These are phyloP conservation scores for Sclerotinia minor DNA, from an alignment of 2,329 filamentous ascomycete species.

Conservation along the genomic window DNA sequence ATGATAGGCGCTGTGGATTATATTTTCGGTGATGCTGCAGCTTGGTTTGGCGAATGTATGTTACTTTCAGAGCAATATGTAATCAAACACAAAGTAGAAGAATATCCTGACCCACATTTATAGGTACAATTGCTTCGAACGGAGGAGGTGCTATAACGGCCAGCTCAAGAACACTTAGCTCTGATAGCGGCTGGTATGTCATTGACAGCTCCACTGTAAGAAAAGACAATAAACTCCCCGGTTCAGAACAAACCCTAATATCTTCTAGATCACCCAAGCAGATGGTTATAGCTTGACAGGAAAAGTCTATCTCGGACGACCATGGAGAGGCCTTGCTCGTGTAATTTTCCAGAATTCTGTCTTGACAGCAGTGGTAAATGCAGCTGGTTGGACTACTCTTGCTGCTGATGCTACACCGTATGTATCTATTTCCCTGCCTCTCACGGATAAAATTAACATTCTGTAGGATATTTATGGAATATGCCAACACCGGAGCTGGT, in stretches of 20 bases:
- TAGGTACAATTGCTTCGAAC: conserved; percentile 17
- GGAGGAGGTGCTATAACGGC: conserved; percentile 19
- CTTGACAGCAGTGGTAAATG: conserved; percentile 51
- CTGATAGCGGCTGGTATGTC: conserved; percentile 9
- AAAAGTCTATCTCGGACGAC: conserved; percentile 52
- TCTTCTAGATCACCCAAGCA: conserved; percentile 28
- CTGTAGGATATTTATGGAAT: conserved; percentile 16
- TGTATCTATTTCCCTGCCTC: not conserved
- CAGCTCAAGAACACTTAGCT: not conserved
- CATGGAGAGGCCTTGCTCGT: conserved; percentile 50
- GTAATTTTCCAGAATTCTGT: conserved; percentile 52
- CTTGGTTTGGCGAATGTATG: conserved; percentile 23
- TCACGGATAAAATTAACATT: not conserved
- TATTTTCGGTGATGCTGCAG: conserved; percentile 17
- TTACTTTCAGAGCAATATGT: not conserved
- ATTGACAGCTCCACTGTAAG: conserved; percentile 17
- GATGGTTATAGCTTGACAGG: conserved; percentile 36
- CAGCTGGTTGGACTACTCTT: conserved; percentile 48
- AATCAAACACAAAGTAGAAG: not conserved
- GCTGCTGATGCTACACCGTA: conserved; percentile 30
- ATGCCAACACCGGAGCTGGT: conserved; percentile 13
- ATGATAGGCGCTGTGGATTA: conserved; percentile 16
- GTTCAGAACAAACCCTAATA: not conserved
- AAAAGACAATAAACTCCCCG: no score
- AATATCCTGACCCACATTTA: not conserved